These are phyloP conservation scores for Populus simonii DNA, from an alignment of 345 rosid species.

Conservation along the genomic window DNA sequence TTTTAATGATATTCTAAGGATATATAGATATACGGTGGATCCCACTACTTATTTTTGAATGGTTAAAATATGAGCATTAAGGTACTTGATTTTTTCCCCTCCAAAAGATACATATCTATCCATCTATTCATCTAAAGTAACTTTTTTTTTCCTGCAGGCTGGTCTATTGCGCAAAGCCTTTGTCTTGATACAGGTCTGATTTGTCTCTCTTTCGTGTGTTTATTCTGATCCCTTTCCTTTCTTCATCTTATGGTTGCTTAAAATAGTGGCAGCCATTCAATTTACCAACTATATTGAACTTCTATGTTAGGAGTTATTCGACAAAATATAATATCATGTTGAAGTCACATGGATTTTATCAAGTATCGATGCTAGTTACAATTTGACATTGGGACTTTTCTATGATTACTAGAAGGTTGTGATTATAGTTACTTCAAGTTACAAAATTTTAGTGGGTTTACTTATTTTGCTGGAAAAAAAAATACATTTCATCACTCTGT, in stretches of 20 bases:
- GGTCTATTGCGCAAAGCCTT: slow-evolving; percentile 80
- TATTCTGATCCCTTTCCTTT: not conserved
- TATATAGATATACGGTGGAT: not conserved
- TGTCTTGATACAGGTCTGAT: slow-evolving; percentile 84
- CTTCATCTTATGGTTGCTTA: not conserved
- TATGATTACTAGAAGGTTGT: not conserved
- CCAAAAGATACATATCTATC: not conserved
- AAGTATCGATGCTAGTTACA: not conserved
- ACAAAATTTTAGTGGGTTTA: not conserved
- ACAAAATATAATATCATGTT: not conserved
- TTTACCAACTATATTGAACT: not conserved
- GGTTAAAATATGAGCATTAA: not conserved
- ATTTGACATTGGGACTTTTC: not conserved
- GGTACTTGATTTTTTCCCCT: too few relatives aligned
- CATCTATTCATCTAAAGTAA: slow-evolving; percentile 10
- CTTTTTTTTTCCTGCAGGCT: slow-evolving; percentile 49
- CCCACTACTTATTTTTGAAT: not conserved
- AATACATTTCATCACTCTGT: not conserved
- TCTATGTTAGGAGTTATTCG: not conserved
- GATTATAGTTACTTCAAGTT: not conserved
- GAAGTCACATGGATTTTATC: not conserved
- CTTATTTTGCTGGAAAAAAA: not conserved
- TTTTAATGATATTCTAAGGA: not conserved
- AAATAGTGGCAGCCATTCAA: not conserved
- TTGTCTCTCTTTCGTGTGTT: not conserved